Base-by-base conservation (phyloP, 768 basidiomycete genomes). In the Chiua virens region DNA sequence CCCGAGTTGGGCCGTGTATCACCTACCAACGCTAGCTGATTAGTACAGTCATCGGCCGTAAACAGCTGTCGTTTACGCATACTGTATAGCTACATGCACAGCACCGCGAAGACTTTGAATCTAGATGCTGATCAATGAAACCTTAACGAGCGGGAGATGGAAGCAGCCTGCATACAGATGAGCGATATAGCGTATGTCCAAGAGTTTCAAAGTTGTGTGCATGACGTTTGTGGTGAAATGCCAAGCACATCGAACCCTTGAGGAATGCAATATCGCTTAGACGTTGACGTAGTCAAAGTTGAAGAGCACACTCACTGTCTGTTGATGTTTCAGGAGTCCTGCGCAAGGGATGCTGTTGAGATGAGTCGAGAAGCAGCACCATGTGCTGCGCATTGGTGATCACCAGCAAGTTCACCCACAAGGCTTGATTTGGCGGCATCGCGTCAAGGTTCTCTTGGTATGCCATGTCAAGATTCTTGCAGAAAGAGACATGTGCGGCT, bases 71-170 rank as follows among this genome's bases (percentile, higher is more conserved):
- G 43, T 39, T 30, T 25, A 49, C 54, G 45, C 45, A 42, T 55
- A 42, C 35, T 45, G 23, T 34, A 54, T 41, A 20, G 46, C 38
- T 54, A 84, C 79, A 67, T 86, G 86, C 66, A 80, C 62, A 44
- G 71, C 72, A 60, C 88, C 85, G 62, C 86, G 82, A 28, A 83
- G 61, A 30, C 27, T 5, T 27, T n/a, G n/a, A 70, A 66, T 52
- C 84, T 53, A 23, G 83, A 55, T 82, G 86, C 57, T 82, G 83
- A 17, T 79, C 83, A 42, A 86, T 64, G 83, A 73, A 39, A 79
- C 81, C 49, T 84, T 67, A 43, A 70, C 76, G 4, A 79, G 83
- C 56, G 79, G 78, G 57, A 83, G 67, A 86, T 86, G 11, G 78
- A 61, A 15, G 77, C 73, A 27, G 76, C 34, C 34, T 6, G 34